A percentile compares a stretch with the other conserved stretches of the same genome.
Conservation (phyloP, 768 basidiomycete genomes). For the Boletus patriciae region DNA sequence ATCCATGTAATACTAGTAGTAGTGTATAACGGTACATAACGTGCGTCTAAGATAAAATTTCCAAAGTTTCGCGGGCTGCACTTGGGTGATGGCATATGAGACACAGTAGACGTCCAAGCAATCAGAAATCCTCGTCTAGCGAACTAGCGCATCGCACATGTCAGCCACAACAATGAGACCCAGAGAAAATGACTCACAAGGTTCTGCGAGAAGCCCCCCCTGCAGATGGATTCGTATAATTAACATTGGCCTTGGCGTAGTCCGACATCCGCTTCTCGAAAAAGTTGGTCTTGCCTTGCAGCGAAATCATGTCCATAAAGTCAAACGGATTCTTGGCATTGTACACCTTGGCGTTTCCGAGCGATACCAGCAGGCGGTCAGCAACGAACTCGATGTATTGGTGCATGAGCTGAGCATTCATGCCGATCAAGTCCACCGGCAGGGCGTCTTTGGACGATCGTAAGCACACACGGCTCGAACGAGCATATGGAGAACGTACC, state of each 20-base stretch:
- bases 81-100: neutral
- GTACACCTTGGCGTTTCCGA: slow-evolving; percentile 81
- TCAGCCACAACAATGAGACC: neutral
- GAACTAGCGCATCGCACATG: neutral
- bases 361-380: slow-evolving; percentile 80
- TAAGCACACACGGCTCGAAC: neutral
- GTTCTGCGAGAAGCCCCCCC: slow-evolving; percentile 10
- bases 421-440: slow-evolving; percentile 82
- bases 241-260: slow-evolving; percentile 63
- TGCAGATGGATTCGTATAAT: slow-evolving; percentile 20
- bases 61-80: neutral
- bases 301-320: slow-evolving; percentile 92
- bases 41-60: neutral
- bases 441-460: slow-evolving; percentile 60
- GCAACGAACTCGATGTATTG: slow-evolving; percentile 93
- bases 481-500: slow-evolving; percentile 41
- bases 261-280: slow-evolving; percentile 92
- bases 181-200: slow-evolving; percentile 36
- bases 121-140: slow-evolving; percentile 23
- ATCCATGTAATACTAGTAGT: neutral
- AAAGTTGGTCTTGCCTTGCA: slow-evolving; percentile 95
- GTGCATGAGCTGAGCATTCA: slow-evolving; percentile 83
- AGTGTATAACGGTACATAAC: neutral
- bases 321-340: slow-evolving; percentile 78
- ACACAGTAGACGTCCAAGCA: neutral